Evolutionary conservation across 169 alveolate genomes (phyloP), one percentile per base, ranked within the genome.

Genomic region (Plasmodium reichenowi): DNA sequence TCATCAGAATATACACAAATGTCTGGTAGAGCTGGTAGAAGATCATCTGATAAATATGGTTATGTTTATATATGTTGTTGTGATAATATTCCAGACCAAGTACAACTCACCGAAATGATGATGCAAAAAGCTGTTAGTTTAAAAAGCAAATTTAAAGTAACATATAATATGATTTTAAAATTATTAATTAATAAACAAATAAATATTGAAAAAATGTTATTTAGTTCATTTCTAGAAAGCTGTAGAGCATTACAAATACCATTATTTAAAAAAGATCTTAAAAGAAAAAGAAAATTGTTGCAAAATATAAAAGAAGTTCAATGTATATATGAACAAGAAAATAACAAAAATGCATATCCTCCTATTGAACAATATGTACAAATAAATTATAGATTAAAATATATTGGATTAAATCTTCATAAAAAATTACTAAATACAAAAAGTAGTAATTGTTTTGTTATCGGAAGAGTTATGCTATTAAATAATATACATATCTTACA

Each of bases 1-100:
- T 96, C 99, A 10, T 95, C 99, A n/a, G 99, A 99, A 90, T 99
- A 99, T 89, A 96, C 99, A 8, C 91, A 98, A 94, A 98, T 98
- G 99, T 97, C 99, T 2, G 99, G 99, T 3, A 96, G 99, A 88
- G 99, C 99, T 3, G 99, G 99, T 17, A 96, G 99, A 80, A 96
- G 99, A 92, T 99, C 99, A 12, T 95, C 98, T 47, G 99, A 99
- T 91, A 89, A 90, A 3, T 95, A 94, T 64, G 99, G 99, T 10
- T 95, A 96, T 88, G 99, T 98, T 3, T 97, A 97, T 83, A 89
- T 99, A 15, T 96, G 96, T 63, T 90, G 99, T 59, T 92, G 95
- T 1, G 97, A 94, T 43, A 95, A 95, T 54, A 90, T 98, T 15
- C 99, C 99, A 5, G 97, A 95, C 48, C 95, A 93, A 47, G 94